phyloP scores from a whole-genome alignment of 148 eudicot genomes.

The Silene latifolia region DNA sequence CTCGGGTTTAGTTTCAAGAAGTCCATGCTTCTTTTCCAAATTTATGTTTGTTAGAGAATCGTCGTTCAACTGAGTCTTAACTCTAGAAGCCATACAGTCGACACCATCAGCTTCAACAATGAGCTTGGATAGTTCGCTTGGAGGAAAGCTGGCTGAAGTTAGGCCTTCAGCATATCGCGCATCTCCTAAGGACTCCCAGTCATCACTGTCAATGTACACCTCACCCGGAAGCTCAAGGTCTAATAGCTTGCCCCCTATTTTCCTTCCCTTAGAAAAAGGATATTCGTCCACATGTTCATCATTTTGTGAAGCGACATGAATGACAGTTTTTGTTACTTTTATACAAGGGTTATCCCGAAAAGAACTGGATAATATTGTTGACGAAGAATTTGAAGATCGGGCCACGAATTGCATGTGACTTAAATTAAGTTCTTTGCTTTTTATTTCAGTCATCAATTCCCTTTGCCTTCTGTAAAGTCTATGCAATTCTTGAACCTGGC shows the following conservation, averaged over 20 bases:
- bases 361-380: slow-evolving; percentile 12
- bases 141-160: slow-evolving; percentile 16
- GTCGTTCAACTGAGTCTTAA: slow-evolving; percentile 25
- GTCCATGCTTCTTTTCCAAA: slow-evolving; percentile 14
- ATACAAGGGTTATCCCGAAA: slow-evolving; percentile 1
- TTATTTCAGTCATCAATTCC: slow-evolving; percentile 43
- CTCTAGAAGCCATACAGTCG: slow-evolving; percentile 9
- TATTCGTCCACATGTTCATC: slow-evolving; percentile 4
- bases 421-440: slow-evolving; percentile 22
- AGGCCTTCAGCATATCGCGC: slow-evolving; percentile 17
- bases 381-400: slow-evolving; percentile 28
- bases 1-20: slow-evolving; percentile 2
- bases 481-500: slow-evolving; percentile 49
- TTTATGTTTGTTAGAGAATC: slow-evolving; percentile 13
- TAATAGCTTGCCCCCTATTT: slow-evolving; percentile 34
- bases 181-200: slow-evolving; percentile 23
- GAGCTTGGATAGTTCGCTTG: slow-evolving; percentile 17
- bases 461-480: slow-evolving; percentile 40
- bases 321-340: slow-evolving; percentile 6
- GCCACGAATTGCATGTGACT: slow-evolving; percentile 16
- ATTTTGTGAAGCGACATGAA: background rate
- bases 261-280: slow-evolving; percentile 26
- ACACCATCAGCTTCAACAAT: slow-evolving; percentile 12
- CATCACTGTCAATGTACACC: slow-evolving; percentile 41
- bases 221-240: slow-evolving; percentile 62